phyloP scores from a whole-genome alignment of 768 basidiomycete species.

The Lentinus brumalis region DNA sequence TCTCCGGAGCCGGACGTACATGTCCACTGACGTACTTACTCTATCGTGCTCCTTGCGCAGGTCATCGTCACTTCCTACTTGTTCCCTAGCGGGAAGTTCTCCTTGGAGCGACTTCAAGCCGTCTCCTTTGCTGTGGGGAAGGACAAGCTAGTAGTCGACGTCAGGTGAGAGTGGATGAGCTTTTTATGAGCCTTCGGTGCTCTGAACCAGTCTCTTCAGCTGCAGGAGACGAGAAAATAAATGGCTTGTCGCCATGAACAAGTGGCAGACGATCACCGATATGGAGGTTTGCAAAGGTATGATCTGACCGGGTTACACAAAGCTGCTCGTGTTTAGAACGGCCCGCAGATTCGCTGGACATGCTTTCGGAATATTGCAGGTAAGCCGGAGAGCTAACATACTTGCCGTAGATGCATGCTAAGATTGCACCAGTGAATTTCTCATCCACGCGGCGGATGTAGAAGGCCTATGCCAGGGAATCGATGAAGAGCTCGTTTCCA shows the following conservation, averaged over 20 bases:
- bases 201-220: constrained; percentile 43
- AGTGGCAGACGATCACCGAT: constrained; percentile 96
- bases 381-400: constrained; percentile 23
- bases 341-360: constrained; percentile 67
- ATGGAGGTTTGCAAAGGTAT: constrained; percentile 86
- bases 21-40: no score
- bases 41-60: constrained; percentile 40
- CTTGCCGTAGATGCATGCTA: constrained; percentile 30
- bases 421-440: constrained; percentile 63
- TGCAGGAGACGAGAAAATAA: constrained; percentile 74
- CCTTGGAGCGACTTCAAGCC: constrained; percentile 63
- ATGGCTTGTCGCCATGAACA: constrained; percentile 98
- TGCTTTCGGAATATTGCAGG: constrained; percentile 85
- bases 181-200: no score
- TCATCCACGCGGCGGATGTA: constrained; percentile 98
- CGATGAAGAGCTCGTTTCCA: constrained; percentile 82
- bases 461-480: constrained; percentile 97
- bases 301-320: background rate
- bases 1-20: no score
- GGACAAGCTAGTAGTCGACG: constrained; percentile 90
- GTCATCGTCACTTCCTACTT: constrained; percentile 98
- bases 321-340: background rate
- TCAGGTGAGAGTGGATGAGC: constrained; percentile 73
- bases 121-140: constrained; percentile 70
- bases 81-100: constrained; percentile 84